phyloP scores from a whole-genome alignment of 208 protist species.

The Tritrichomonas foetus region DNA sequence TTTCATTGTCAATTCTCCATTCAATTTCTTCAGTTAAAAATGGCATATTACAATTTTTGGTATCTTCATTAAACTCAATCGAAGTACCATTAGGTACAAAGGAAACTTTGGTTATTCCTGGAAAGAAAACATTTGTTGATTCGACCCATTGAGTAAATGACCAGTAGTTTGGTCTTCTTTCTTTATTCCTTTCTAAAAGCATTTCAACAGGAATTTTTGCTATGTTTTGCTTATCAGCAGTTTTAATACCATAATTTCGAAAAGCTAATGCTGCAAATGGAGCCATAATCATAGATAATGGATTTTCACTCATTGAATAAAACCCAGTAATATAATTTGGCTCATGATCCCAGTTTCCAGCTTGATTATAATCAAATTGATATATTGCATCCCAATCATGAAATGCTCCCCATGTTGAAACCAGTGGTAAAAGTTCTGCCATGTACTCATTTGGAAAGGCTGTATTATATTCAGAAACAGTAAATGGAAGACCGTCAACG shows the following conservation, averaged over 20 bases:
- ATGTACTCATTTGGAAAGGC: neutral
- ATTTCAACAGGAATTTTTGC: neutral
- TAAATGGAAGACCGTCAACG: neutral
- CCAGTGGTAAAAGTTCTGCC: neutral
- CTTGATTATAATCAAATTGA: neutral
- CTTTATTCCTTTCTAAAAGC: neutral
- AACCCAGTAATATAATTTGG: neutral
- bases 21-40: neutral
- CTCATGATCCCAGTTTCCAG: neutral
- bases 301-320: neutral
- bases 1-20: neutral
- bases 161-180: neutral
- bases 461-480: neutral
- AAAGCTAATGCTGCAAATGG: neutral
- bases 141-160: neutral
- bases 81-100: neutral
- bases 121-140: neutral
- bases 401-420: neutral
- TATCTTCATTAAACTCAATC: neutral
- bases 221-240: neutral
- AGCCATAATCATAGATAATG: neutral
- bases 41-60: neutral
- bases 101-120: neutral
- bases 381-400: neutral
- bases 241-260: neutral